Conservation (phyloP, 352 stramenopile species). For the Pilasporangium apinafurcum region DNA sequence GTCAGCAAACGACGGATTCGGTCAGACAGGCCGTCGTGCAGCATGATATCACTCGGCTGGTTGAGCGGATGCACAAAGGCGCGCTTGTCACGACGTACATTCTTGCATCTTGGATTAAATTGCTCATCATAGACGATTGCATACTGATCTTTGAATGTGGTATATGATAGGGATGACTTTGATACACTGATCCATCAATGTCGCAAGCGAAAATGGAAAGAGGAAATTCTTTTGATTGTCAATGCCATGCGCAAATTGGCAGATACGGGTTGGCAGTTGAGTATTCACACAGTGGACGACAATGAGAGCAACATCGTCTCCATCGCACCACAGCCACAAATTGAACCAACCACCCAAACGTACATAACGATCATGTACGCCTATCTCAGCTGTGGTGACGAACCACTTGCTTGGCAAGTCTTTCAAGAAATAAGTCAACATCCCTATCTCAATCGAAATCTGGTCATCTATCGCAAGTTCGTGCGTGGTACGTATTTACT, state of each 20-base stretch:
- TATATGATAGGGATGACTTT: slow-evolving; percentile 80
- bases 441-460: slow-evolving; percentile 28
- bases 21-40: slow-evolving; percentile 61
- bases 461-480: slow-evolving; percentile 66
- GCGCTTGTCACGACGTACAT: slow-evolving; percentile 56
- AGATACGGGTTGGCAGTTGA: slow-evolving; percentile 28
- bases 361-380: slow-evolving; percentile 69
- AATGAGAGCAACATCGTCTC: background rate
- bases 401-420: slow-evolving; percentile 46
- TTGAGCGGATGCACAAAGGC: slow-evolving; percentile 32
- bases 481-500: slow-evolving; percentile 59
- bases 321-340: slow-evolving; percentile 43
- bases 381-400: slow-evolving; percentile 63
- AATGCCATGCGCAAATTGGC: slow-evolving; percentile 45
- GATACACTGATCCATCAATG: slow-evolving; percentile 80
- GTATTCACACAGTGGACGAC: background rate
- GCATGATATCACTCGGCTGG: slow-evolving; percentile 60
- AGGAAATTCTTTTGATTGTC: slow-evolving; percentile 55
- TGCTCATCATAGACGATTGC: background rate
- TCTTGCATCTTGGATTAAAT: slow-evolving; percentile 2
- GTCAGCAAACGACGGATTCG: slow-evolving; percentile 55
- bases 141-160: too few relatives aligned
- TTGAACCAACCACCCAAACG: slow-evolving; percentile 55
- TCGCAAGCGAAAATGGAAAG: slow-evolving; percentile 78
- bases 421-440: slow-evolving; percentile 38